These are phyloP conservation scores for Tetraselmis striata DNA, from an alignment of 139 green algal species.

Conservation along the genomic window DNA sequence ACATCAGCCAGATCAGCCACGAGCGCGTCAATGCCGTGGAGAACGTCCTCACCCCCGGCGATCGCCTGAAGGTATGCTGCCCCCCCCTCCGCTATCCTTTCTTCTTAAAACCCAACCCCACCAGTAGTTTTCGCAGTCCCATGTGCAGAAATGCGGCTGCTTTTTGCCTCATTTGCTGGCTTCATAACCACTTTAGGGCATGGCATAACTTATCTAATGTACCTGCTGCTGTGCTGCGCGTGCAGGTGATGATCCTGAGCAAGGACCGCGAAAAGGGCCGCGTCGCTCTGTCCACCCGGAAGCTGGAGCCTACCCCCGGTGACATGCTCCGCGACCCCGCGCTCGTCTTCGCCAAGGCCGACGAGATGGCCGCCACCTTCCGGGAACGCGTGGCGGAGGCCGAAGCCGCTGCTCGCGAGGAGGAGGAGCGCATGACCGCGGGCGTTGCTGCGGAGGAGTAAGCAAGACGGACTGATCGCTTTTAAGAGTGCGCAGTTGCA, in stretches of 20 bases:
- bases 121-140: too few relatives aligned
- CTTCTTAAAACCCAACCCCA: too few relatives aligned
- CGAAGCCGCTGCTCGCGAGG: slow-evolving; percentile 23
- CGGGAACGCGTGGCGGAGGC: slow-evolving; percentile 34
- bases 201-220: too few relatives aligned
- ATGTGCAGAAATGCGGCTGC: too few relatives aligned
- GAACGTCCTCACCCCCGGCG: slow-evolving; percentile 75
- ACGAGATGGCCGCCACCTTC: slow-evolving; percentile 91
- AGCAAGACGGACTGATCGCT: too few relatives aligned
- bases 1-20: slow-evolving; percentile 95
- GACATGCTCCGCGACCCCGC: slow-evolving; percentile 84
- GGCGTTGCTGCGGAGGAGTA: too few relatives aligned
- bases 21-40: slow-evolving; percentile 87
- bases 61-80: slow-evolving; percentile 87
- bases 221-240: neutral
- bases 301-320: slow-evolving; percentile 91
- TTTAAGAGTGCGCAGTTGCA: too few relatives aligned
- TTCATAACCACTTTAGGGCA: too few relatives aligned
- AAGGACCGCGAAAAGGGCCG: slow-evolving; percentile 80
- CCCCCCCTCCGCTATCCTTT: neutral
- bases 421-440: neutral
- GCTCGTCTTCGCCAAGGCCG: slow-evolving; percentile 89
- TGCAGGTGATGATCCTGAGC: slow-evolving; percentile 86
- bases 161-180: slow-evolving; percentile 1
- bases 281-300: slow-evolving; percentile 92